These are phyloP conservation scores for Tuber magnatum DNA, from an alignment of 495 filamentous ascomycete genomes.

Conservation along the genomic window DNA sequence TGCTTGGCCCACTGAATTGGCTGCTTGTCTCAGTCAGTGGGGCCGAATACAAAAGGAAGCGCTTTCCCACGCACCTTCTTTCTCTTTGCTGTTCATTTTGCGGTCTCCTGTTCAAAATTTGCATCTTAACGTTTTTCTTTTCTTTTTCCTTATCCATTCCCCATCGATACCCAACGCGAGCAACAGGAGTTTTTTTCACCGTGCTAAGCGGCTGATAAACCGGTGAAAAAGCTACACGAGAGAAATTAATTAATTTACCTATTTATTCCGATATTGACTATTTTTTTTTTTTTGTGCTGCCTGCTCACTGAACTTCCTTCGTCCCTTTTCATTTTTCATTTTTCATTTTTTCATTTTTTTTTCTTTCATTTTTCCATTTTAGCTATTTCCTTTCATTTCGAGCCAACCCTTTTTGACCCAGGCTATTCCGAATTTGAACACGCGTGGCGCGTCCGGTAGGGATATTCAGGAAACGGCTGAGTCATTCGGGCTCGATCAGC, in stretches of 20 bases:
- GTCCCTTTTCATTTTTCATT: slow-evolving; percentile 18
- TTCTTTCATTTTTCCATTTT: slow-evolving; percentile 10
- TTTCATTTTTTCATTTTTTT: slow-evolving; percentile 24
- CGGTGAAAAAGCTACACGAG: slow-evolving; percentile 21
- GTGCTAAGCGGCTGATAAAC: slow-evolving; percentile 33
- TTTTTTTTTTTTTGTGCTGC: slow-evolving; percentile 18
- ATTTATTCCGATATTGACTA: slow-evolving; percentile 29
- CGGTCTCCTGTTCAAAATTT: slow-evolving; percentile 35
- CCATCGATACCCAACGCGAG: slow-evolving; percentile 33
- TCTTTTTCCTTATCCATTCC: slow-evolving; percentile 19
- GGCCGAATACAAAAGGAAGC: slow-evolving; percentile 40
- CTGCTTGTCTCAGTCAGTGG: slow-evolving; percentile 37
- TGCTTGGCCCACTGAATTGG: slow-evolving; percentile 34
- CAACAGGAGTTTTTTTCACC: slow-evolving; percentile 30
- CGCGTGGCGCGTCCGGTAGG: slow-evolving; percentile 34
- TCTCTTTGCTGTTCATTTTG: slow-evolving; percentile 39
- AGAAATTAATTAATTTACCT: slow-evolving; percentile 40
- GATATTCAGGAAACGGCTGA: slow-evolving; percentile 27
- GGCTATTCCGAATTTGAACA: slow-evolving; percentile 36
- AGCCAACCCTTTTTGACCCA: slow-evolving; percentile 25
- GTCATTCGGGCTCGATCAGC: slow-evolving; percentile 30
- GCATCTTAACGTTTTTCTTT: slow-evolving; percentile 28
- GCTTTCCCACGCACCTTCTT: slow-evolving; percentile 39
- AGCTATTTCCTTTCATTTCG: neutral
- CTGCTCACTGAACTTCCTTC: neutral